These are phyloP conservation scores for Hippophae gyantsensis DNA, from an alignment of 306 rosid genomes.

Conservation along the genomic window DNA sequence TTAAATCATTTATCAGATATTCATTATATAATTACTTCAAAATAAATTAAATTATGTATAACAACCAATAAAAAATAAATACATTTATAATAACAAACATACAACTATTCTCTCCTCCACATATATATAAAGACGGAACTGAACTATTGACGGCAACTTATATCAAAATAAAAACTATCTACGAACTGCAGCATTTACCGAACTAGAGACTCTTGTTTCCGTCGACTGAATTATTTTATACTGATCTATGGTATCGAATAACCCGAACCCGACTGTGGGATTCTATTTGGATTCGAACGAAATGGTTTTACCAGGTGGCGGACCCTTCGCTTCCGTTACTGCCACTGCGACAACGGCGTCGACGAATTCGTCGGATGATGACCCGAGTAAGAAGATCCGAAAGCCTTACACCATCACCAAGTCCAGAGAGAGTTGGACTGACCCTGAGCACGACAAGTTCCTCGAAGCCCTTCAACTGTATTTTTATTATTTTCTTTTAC, in stretches of 20 bases:
- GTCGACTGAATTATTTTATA: background rate
- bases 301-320: constrained; percentile 51
- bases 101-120: too few species aligned
- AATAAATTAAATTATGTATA: too few species aligned
- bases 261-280: constrained; percentile 52
- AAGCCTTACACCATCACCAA: constrained; percentile 93
- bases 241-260: constrained; percentile 57
- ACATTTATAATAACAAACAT: too few species aligned
- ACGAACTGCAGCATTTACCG: too few species aligned
- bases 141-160: too few species aligned
- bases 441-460: constrained; percentile 94
- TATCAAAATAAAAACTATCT: too few species aligned
- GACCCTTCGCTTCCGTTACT: constrained; percentile 34
- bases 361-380: constrained; percentile 42
- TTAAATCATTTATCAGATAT: too few species aligned
- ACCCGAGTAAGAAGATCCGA: constrained; percentile 61
- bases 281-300: constrained; percentile 53
- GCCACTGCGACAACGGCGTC: constrained; percentile 23
- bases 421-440: constrained; percentile 98
- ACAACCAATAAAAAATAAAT: too few species aligned
- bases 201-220: too few species aligned
- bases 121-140: too few species aligned
- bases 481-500: background rate
- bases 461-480: constrained; percentile 97
- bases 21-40: too few species aligned